A percentile compares a stretch with the other conserved stretches of the same genome.
phyloP scores from a whole-genome alignment of 73 alveolate genomes.

The Paramecium octaurelia region DNA sequence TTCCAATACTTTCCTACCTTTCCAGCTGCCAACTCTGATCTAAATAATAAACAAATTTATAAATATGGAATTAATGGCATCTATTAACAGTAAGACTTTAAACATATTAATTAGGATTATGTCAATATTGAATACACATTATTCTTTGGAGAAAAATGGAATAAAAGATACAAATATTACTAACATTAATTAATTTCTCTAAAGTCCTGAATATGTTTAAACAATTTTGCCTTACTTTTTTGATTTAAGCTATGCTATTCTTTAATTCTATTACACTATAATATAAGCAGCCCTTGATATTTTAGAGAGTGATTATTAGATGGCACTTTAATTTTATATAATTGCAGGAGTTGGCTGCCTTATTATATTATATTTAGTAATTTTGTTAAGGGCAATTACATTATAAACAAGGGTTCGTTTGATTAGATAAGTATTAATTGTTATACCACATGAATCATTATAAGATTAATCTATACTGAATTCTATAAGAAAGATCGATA shows the following conservation, averaged over 20 bases:
- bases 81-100: not conserved
- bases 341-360: not conserved
- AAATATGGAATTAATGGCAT: constrained; percentile 37
- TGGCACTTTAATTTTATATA: not conserved
- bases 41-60: not conserved
- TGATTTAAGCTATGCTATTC: not conserved
- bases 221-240: not conserved
- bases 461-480: not conserved
- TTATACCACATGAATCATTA: constrained; percentile 9
- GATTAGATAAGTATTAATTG: not conserved
- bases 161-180: not conserved
- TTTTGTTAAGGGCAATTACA: not conserved
- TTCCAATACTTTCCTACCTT: not conserved
- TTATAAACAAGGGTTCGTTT: not conserved
- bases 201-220: not conserved
- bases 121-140: not conserved
- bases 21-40: not conserved
- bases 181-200: not conserved
- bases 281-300: not conserved
- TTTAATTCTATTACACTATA: not conserved
- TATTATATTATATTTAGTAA: not conserved
- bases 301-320: not conserved
- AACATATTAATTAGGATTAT: not conserved
- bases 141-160: not conserved
- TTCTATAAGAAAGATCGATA: not conserved